A percentile compares a stretch with the other conserved stretches of the same genome.
Conservation (phyloP, 805 yeast genomes). For the Suhomyces sp. region DNA sequence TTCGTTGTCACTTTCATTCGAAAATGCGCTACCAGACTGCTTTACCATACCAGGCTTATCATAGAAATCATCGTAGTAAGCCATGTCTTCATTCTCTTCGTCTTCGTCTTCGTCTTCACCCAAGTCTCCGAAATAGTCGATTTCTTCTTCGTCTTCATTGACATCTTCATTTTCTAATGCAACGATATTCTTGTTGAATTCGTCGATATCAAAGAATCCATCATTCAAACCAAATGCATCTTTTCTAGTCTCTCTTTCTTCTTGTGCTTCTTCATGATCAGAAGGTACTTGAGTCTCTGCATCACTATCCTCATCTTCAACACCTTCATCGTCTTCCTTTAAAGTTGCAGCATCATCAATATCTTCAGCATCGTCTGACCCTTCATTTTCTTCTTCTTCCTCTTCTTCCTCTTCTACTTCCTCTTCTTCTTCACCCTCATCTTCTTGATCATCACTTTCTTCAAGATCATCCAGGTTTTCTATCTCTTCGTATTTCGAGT, state of each 20-base stretch:
- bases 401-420: constrained; percentile 19
- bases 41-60: constrained; percentile 37
- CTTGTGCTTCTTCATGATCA: constrained; percentile 10
- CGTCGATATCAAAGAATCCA: constrained; percentile 80
- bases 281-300: constrained; percentile 14
- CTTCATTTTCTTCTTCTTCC: constrained; percentile 22
- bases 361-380: constrained; percentile 17
- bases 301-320: constrained; percentile 15
- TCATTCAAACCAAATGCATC: constrained; percentile 75
- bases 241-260: constrained; percentile 18
- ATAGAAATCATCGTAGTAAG: constrained; percentile 68
- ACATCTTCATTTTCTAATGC: constrained; percentile 54
- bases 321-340: constrained; percentile 12
- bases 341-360: constrained; percentile 20
- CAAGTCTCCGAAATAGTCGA: constrained; percentile 40
- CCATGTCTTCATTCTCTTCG: constrained; percentile 41
- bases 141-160: constrained; percentile 50
- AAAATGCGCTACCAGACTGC: constrained; percentile 15
- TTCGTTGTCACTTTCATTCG: constrained; percentile 6
- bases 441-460: constrained; percentile 11
- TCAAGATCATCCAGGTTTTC: constrained; percentile 23
- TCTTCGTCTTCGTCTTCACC: constrained; percentile 48
- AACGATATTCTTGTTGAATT: constrained; percentile 73
- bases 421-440: constrained; percentile 23
- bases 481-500: constrained; percentile 12